Conservation (phyloP, 768 basidiomycete species). For the Hericium erinaceus region DNA sequence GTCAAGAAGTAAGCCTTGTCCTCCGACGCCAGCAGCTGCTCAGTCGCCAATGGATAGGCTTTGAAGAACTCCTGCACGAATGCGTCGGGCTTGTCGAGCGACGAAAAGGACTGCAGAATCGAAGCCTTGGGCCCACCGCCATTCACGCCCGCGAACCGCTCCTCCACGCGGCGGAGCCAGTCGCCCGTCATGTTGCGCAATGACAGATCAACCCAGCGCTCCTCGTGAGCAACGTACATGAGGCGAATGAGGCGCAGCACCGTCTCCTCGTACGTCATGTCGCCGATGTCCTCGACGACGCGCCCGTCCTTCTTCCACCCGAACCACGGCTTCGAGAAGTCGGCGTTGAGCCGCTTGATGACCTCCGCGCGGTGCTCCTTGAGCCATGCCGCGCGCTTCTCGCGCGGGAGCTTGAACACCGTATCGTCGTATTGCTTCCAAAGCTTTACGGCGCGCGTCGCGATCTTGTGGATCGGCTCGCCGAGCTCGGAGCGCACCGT, state of each 20-base stretch:
- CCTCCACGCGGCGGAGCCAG: constrained; percentile 93
- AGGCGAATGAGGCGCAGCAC: constrained; percentile 84
- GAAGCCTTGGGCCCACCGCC: constrained; percentile 71
- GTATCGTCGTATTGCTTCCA: constrained; percentile 99
- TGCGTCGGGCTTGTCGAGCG: constrained; percentile 71
- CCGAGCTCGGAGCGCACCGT: constrained; percentile 97
- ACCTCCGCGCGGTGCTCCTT: constrained; percentile 80
- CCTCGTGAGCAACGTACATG: constrained; percentile 90
- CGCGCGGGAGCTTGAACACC: constrained; percentile 91
- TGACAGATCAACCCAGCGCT: constrained; percentile 88
- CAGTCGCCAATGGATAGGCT: constrained; percentile 70
- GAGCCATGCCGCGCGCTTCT: constrained; percentile 89
- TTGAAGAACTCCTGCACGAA: constrained; percentile 81
- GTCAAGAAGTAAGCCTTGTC: constrained; percentile 94
- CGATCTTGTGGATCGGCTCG: constrained; percentile 99
- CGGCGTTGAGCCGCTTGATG: constrained; percentile 84
- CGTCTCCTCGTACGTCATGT: constrained; percentile 99
- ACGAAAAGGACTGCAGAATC: constrained; percentile 70
- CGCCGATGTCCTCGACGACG: constrained; percentile 76
- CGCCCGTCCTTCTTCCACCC: constrained; percentile 89
- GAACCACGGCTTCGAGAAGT: constrained; percentile 97
- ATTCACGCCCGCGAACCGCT: constrained; percentile 88
- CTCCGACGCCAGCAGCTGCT: constrained; percentile 85
- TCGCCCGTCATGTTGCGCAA: constrained; percentile 92
- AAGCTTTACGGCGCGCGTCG: constrained; percentile 90